phyloP scores from a whole-genome alignment of 228 moss, liverwort and hornwort genomes.

The Sphagnum fallax region DNA sequence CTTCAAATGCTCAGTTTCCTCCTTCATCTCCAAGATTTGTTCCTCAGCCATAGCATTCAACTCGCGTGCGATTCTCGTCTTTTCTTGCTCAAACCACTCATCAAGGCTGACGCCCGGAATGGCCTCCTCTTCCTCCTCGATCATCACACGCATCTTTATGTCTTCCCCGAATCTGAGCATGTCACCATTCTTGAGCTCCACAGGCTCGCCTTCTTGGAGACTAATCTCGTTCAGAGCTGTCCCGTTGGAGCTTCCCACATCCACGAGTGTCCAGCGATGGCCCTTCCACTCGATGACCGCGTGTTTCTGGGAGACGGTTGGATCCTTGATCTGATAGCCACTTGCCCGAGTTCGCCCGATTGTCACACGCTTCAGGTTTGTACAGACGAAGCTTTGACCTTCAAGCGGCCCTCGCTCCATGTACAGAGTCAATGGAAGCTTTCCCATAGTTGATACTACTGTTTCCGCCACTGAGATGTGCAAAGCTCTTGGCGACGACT shows the following conservation, averaged over 20 bases:
- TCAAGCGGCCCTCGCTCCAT: conserved; percentile 32
- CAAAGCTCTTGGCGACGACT: too few relatives aligned
- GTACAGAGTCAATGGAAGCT: conserved; percentile 16
- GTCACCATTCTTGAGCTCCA: conserved; percentile 49
- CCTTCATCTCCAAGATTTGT: conserved; percentile 40
- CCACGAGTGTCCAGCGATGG: conserved; percentile 64
- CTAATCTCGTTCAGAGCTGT: conserved; percentile 47
- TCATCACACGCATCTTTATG: conserved; percentile 44
- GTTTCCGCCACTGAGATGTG: too few relatives aligned
- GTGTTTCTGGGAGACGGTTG: conserved; percentile 79
- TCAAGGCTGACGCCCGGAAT: conserved; percentile 33
- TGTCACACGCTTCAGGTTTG: conserved; percentile 49
- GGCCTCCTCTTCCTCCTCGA: conserved; percentile 17
- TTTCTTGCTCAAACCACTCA: conserved; percentile 57
- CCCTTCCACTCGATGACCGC: conserved; percentile 48
- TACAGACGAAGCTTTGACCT: conserved; percentile 25
- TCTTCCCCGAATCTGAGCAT: conserved; percentile 44
- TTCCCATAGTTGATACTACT: conserved; percentile 17
- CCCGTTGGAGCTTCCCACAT: conserved; percentile 79
- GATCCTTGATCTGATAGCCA: conserved; percentile 69
- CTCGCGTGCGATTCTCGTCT: conserved; percentile 15
- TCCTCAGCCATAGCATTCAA: conserved; percentile 21
- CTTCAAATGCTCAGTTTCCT: conserved; percentile 39
- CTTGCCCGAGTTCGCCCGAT: conserved; percentile 63
- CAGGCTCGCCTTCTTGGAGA: conserved; percentile 32